Conservation (phyloP, 164 flowering plant species). For the Umbilicus rupestris region DNA sequence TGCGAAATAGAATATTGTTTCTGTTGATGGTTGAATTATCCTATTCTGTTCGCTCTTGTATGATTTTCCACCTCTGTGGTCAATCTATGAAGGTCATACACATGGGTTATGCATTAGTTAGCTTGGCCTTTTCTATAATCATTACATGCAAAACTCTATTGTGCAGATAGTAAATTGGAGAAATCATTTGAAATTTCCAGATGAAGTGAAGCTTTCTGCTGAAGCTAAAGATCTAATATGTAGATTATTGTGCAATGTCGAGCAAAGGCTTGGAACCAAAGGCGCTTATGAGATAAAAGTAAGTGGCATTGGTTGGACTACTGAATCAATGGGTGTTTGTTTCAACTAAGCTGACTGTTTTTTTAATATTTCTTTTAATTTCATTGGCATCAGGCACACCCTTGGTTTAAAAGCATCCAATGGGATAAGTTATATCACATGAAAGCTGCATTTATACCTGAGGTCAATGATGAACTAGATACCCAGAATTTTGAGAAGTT, state of each 20-base stretch:
- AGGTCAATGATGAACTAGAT: conserved; percentile 72
- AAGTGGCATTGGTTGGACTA: conserved; percentile 28
- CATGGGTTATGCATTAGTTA: neutral
- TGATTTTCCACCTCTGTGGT: neutral
- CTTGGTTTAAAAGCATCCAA: conserved; percentile 55
- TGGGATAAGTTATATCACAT: conserved; percentile 67
- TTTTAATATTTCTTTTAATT: conserved; percentile 8
- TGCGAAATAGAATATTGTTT: neutral
- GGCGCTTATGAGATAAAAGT: conserved; percentile 57
- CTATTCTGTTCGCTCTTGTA: neutral
- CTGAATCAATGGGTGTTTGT: conserved; percentile 15
- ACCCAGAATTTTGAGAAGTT: conserved; percentile 85
- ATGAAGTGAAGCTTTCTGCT: conserved; percentile 48
- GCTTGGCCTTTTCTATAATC: too few species aligned
- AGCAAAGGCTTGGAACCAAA: conserved; percentile 56
- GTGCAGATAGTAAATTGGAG: conserved; percentile 66
- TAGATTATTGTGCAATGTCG: conserved; percentile 53
- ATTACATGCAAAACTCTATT: neutral
- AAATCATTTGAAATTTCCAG: conserved; percentile 58
- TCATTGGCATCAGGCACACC: conserved; percentile 35
- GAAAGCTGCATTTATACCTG: conserved; percentile 84
- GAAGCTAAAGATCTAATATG: conserved; percentile 61
- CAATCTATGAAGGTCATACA: neutral
- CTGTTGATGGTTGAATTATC: neutral
- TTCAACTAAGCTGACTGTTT: neutral